phyloP scores from a whole-genome alignment of 2,329 filamentous ascomycete genomes.

The Curvularia eragrostidis region DNA sequence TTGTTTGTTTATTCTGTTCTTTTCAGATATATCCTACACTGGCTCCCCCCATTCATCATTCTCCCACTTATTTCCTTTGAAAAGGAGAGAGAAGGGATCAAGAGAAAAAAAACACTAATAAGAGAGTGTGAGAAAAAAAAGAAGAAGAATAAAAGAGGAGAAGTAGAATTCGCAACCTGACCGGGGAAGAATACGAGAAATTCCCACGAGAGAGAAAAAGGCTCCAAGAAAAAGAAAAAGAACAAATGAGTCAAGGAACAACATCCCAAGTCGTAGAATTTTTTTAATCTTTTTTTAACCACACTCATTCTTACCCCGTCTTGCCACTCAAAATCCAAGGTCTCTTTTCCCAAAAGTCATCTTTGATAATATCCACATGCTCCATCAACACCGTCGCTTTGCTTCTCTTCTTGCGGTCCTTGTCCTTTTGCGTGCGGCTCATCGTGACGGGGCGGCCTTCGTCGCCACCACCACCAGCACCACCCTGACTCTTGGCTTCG shows the following conservation, averaged over 20 bases:
- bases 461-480: conserved; percentile 16
- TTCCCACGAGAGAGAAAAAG: no score
- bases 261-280: no score
- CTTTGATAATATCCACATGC: conserved; percentile 92
- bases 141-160: no score
- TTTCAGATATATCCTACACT: neutral
- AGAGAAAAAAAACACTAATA: no score
- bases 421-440: conserved; percentile 83
- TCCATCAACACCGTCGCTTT: conserved; percentile 84
- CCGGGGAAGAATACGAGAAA: no score
- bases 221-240: neutral
- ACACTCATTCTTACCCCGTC: conserved; percentile 25
- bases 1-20: no score
- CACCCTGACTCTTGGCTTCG: conserved; percentile 2
- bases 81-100: neutral
- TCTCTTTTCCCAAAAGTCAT: conserved; percentile 88
- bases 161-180: neutral
- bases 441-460: conserved; percentile 56
- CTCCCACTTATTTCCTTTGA: no score
- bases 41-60: no score
- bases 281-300: no score
- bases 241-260: neutral
- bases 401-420: conserved; percentile 77
- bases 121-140: no score
- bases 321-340: conserved; percentile 70